These are phyloP conservation scores for Aspergillus bridgeri DNA, from an alignment of 495 filamentous ascomycete genomes.

Conservation along the genomic window DNA sequence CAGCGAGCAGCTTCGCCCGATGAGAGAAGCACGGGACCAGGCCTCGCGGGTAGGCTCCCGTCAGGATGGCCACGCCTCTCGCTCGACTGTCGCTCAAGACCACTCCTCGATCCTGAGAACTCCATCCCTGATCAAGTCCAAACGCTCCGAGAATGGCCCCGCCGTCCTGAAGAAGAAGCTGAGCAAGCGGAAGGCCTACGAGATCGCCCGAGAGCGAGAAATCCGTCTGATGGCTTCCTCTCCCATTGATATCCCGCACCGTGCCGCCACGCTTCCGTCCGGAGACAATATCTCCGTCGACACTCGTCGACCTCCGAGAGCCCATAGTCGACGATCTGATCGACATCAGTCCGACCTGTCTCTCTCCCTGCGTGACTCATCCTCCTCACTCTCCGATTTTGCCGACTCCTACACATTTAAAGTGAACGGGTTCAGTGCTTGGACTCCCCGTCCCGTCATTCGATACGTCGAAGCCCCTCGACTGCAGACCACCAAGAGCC, in stretches of 20 bases:
- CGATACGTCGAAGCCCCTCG: slow-evolving; percentile 65
- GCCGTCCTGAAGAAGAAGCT: slow-evolving; percentile 62
- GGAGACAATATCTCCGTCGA: slow-evolving; percentile 51
- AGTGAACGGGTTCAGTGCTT: slow-evolving; percentile 66
- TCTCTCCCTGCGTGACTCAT: slow-evolving; percentile 66
- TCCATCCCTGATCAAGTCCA: slow-evolving; percentile 63
- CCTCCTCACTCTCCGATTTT: slow-evolving; percentile 66
- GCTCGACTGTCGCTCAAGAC: slow-evolving; percentile 44
- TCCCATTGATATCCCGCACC: slow-evolving; percentile 61
- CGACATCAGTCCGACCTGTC: slow-evolving; percentile 69
- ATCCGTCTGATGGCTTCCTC: slow-evolving; percentile 74
- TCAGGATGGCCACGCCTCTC: slow-evolving; percentile 38
- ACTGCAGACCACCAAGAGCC: slow-evolving; percentile 34
- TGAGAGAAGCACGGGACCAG: slow-evolving; percentile 21
- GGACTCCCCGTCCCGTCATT: slow-evolving; percentile 76
- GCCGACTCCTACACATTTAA: slow-evolving; percentile 71
- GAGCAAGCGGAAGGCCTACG: slow-evolving; percentile 72
- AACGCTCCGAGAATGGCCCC: slow-evolving; percentile 52
- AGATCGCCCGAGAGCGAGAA: slow-evolving; percentile 76
- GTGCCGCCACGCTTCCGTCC: slow-evolving; percentile 49
- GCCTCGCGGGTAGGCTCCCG: slow-evolving; percentile 29
- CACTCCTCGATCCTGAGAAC: slow-evolving; percentile 40
- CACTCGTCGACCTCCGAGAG: slow-evolving; percentile 57
- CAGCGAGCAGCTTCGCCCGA: slow-evolving; percentile 18
- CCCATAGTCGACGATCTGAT: slow-evolving; percentile 55